Percentiles rank a stretch among this genome's conserved stretches.
Evolutionary conservation across 2,329 filamentous ascomycete species (phyloP).

Genomic region (Alternaria sp.): DNA sequence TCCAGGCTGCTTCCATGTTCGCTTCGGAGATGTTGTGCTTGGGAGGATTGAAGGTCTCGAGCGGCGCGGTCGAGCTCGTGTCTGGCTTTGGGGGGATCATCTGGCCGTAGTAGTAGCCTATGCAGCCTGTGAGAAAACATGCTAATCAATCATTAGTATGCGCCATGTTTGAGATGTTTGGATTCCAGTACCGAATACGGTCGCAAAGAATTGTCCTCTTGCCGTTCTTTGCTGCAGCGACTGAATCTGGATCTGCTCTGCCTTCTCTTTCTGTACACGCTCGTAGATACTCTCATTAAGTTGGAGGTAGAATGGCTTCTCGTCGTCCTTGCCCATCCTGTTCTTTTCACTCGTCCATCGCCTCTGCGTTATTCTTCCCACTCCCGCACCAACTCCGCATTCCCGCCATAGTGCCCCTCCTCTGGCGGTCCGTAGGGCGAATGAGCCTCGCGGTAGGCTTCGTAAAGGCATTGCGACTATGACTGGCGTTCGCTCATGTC

Average conservation of each 20-base stretch:
- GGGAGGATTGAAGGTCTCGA: constrained; percentile 58
- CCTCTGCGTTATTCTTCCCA: constrained; percentile 31
- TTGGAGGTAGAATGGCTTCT: constrained; percentile 66
- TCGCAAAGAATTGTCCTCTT: constrained; percentile 50
- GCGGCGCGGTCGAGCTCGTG: constrained; percentile 64
- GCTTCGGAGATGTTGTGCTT: constrained; percentile 64
- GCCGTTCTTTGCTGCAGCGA: constrained; percentile 36
- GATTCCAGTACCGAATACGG: constrained; percentile 29
- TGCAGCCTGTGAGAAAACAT: constrained; percentile 59
- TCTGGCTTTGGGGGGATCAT: constrained; percentile 57
- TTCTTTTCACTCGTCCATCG: constrained; percentile 49
- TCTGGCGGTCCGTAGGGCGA: constrained; percentile 27
- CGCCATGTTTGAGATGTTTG: neutral
- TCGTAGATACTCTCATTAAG: constrained; percentile 68
- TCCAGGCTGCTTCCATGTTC: constrained; percentile 71
- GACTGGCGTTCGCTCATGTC: constrained; percentile 25
- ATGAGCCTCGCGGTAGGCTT: constrained; percentile 35
- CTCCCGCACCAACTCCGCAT: constrained; percentile 15
- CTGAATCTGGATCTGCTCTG: constrained; percentile 58
- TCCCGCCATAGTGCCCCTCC: constrained; percentile 12
- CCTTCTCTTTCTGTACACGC: constrained; percentile 65
- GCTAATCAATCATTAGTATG: constrained; percentile 49
- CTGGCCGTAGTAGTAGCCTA: constrained; percentile 65
- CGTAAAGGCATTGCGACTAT: constrained; percentile 42
- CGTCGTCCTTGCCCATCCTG: constrained; percentile 34